Percentiles rank a stretch among this genome's conserved stretches.
Conservation (phyloP, 768 basidiomycete species). For the Grammothele lineata region DNA sequence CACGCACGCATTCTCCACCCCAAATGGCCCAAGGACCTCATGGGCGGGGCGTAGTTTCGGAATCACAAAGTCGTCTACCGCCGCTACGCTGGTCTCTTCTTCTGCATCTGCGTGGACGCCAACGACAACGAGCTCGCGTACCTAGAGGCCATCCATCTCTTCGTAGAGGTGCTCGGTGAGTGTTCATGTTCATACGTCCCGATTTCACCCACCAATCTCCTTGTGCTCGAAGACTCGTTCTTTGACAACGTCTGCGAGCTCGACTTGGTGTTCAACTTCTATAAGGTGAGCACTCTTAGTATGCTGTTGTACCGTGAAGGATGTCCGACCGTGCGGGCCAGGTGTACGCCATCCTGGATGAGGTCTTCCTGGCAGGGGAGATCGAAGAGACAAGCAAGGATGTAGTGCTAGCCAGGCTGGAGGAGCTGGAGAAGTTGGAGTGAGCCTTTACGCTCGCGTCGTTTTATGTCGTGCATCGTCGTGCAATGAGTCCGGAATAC, state of each 20-base stretch:
- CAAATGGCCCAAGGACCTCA: not conserved
- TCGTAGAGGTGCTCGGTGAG: slow-evolving; percentile 95
- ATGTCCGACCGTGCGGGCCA: slow-evolving; percentile 27
- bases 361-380: slow-evolving; percentile 97
- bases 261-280: slow-evolving; percentile 98
- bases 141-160: slow-evolving; percentile 95
- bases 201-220: not conserved
- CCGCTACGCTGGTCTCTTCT: slow-evolving; percentile 9
- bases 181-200: not conserved
- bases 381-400: slow-evolving; percentile 98
- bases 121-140: slow-evolving; percentile 99
- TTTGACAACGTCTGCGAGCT: slow-evolving; percentile 99
- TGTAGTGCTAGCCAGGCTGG: slow-evolving; percentile 86
- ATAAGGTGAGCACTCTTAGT: slow-evolving; percentile 56
- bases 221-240: slow-evolving; percentile 48
- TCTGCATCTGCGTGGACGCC: slow-evolving; percentile 95
- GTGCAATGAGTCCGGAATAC: no score
- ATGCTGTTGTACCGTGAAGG: no score
- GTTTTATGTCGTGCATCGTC: no score
- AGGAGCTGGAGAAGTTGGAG: slow-evolving; percentile 91
- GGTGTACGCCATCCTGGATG: slow-evolving; percentile 98
- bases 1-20: slow-evolving; percentile 1
- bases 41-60: slow-evolving; percentile 61
- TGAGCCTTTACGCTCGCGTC: no score
- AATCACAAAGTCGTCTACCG: slow-evolving; percentile 98